Evolutionary conservation across 2,329 filamentous ascomycete species (phyloP), one percentile per base, ranked within the genome.

Genomic region (Claviceps purpurea): DNA sequence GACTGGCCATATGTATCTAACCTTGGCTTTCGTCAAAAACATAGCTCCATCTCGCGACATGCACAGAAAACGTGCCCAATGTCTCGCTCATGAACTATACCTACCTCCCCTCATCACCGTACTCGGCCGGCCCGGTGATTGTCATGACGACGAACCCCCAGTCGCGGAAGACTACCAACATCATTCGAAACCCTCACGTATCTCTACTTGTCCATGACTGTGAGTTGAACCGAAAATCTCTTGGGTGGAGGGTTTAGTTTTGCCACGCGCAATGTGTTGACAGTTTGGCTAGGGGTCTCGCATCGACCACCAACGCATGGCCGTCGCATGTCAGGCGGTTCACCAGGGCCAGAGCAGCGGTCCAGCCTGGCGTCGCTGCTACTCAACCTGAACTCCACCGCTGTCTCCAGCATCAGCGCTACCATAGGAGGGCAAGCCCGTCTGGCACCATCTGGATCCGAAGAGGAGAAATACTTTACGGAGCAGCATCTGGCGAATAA

Each of bases 11-110:
- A 41, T 4, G 30, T 22, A 40, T 5, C 45, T 38, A 5, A 47
- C 30, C 24, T 14, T 46, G 16, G 13, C 1, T 40, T 39, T 26
- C 6, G 6, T n/a, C 4, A 1, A 24, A 16, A 50, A 18, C 22
- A 37, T 7, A 95, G 89, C 88, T 98, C 59, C 93, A 98, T 69
- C 85, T 98, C 50, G 90, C 93, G 60, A 98, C 93, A 52, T 94
- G 87, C 68, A 82, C 82, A 60, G 77, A 85, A 59, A 85, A 93
- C 62, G 75, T 82, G 57, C 93, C 93, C 10, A 89, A 97, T 67
- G 88, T 97, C 58, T 94, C 89, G 40, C 81, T 98, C 58, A 98
- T 98, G 93, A 96, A 95, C 74, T 97, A 97, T 74, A 97, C 93
- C 64, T 97, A 96, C 71, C 85, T 98, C 22, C 85, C 89, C 41